Conservation (phyloP, 208 protist species). For the Tritrichomonas musculus region DNA sequence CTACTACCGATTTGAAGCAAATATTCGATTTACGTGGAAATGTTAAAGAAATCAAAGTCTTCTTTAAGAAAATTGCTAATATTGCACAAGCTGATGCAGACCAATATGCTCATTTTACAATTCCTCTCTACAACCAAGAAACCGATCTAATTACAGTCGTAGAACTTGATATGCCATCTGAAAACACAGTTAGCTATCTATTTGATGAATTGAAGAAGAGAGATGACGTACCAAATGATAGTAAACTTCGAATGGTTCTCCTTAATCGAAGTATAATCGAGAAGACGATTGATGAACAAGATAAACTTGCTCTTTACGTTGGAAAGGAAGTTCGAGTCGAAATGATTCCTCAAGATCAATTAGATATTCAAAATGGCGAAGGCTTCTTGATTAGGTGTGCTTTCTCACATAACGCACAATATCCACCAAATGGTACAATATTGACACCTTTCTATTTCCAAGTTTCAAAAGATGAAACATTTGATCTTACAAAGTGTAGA, state of each 20-base stretch:
- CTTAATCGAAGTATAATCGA: too few relatives aligned
- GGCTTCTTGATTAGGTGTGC: too few relatives aligned
- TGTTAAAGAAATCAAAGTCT: neutral
- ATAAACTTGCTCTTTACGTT: neutral
- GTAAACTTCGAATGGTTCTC: too few relatives aligned
- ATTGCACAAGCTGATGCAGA: neutral
- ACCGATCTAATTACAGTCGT: too few relatives aligned
- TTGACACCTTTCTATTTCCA: neutral
- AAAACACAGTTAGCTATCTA: too few relatives aligned
- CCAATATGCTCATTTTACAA: too few relatives aligned
- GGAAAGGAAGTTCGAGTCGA: neutral
- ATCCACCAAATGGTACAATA: neutral
- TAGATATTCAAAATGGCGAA: neutral
- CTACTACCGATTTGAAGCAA: neutral
- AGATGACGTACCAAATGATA: too few relatives aligned
- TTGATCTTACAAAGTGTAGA: neutral
- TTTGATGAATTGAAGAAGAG: too few relatives aligned
- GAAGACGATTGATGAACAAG: neutral
- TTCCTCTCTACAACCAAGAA: too few relatives aligned
- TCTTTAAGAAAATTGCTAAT: neutral
- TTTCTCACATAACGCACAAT: neutral
- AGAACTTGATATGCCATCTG: too few relatives aligned
- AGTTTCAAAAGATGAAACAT: neutral
- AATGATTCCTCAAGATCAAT: neutral
- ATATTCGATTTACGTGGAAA: neutral